A percentile compares a stretch with the other conserved stretches of the same genome.
phyloP scores from a whole-genome alignment of 2,329 filamentous ascomycete genomes.

The Emmonsiellopsis sp. region DNA sequence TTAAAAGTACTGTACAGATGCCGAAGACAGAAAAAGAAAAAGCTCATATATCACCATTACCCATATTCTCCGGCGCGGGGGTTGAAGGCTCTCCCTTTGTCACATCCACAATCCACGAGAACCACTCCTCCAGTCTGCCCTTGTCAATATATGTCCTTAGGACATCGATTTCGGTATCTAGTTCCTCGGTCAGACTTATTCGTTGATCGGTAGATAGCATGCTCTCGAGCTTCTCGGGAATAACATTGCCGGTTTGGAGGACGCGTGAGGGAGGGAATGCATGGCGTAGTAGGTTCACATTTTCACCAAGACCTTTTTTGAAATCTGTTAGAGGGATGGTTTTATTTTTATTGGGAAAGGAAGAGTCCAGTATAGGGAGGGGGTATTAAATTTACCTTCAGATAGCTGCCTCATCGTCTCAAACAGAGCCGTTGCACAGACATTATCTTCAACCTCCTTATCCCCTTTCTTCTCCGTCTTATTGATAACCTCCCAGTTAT shows the following conservation, averaged over 20 bases:
- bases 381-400: slow-evolving; percentile 44
- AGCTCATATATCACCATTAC: neutral
- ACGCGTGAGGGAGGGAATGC: neutral
- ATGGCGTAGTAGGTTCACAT: slow-evolving; percentile 1
- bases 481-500: slow-evolving; percentile 76
- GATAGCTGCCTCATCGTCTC: slow-evolving; percentile 55
- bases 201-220: slow-evolving; percentile 42
- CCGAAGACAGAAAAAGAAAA: neutral
- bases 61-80: neutral
- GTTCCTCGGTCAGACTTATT: slow-evolving; percentile 59
- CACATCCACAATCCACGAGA: slow-evolving; percentile 29
- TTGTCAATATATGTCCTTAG: slow-evolving; percentile 58
- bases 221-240: slow-evolving; percentile 21
- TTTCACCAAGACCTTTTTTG: slow-evolving; percentile 11
- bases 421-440: slow-evolving; percentile 60
- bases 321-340: slow-evolving; percentile 2
- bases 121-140: slow-evolving; percentile 63
- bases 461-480: slow-evolving; percentile 68
- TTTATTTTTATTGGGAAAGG: slow-evolving; percentile 8
- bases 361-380: neutral
- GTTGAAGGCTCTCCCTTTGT: neutral
- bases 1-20: no score
- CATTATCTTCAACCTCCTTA: slow-evolving; percentile 50
- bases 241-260: slow-evolving; percentile 9
- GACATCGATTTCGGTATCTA: slow-evolving; percentile 60